Evolutionary conservation across 2,329 filamentous ascomycete species (phyloP), one percentile per base, ranked within the genome.

Genomic region (Exophiala sp.): DNA sequence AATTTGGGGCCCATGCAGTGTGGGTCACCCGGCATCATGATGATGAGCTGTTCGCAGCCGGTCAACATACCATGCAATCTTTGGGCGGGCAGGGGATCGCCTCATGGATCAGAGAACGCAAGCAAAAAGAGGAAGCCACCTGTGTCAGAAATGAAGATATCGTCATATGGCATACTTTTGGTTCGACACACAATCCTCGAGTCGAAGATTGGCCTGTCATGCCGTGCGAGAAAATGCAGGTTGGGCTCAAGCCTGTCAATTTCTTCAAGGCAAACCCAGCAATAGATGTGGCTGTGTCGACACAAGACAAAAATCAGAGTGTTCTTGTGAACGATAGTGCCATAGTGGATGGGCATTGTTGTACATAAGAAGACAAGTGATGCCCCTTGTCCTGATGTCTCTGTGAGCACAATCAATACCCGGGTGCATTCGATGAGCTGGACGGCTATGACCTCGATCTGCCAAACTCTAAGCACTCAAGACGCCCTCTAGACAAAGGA

Each of bases 1-100:
- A 78, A 58, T 79, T 78, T 59, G 74, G 72, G 1, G 73, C 77
- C 50, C 75, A 78, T 55, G 73, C 77, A 21, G 68, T 79, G 40
- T 80, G 77, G 67, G 72, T 79, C 3, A 78, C 76, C 0, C 70
- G 70, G 29, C 73, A 79, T 58, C 66, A 64, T 2, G 76, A 79
- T 21, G 67, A 65, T 2, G 76, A 79, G 58, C 63, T 77, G 1
- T 79, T 73, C 53, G 72, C 76, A 0, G 74, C 72, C n/a, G 76
- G 77, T 0, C 70, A 72, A 29, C 78, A 78, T 57, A 79, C 77
- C 0, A 72, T 79, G 50, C 77, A 80, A 59, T 73, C 70, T 7
- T 63, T 69, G 7, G 73, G 72, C 19, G 73, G 71, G 1, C 69
- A 69, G 5, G 73, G 72, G 3, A 68, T 78, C 11, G 65, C 70